Base-by-base conservation (phyloP, 495 filamentous ascomycete genomes). In the Penicillium cataractarum region DNA sequence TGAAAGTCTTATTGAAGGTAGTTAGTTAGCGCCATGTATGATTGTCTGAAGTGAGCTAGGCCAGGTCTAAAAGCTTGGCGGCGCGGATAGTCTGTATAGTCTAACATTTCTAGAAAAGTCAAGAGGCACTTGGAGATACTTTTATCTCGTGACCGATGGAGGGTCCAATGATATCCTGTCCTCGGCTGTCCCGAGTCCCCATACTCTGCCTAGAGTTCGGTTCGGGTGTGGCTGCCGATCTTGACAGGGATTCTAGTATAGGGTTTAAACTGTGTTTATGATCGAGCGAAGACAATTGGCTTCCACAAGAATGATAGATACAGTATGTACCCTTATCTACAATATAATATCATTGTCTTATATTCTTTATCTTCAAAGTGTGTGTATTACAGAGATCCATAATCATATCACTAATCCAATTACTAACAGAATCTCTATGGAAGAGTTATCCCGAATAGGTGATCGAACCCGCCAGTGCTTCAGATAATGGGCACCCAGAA, bases 31-130 rank as follows among this genome's bases (percentile, higher is more conserved):
- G n/a, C n/a, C n/a, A n/a, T n/a, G n/a, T n/a, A n/a, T n/a, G n/a
- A n/a, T n/a, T n/a, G 39, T 62, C 15, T 0, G 35, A 24, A 3
- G 66, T 40, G n/a, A 69, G 26, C 19, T 72, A n/a, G n/a, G n/a
- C n/a, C n/a, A n/a, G n/a, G n/a, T n/a, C n/a, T n/a, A n/a, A 51
- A 31, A 50, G 52, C 42, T 70, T 39, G 2, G 65, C 60, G 13
- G 53, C 67, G 12, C 57, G 39, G 4, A 33, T 33, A 33, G 32
- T 33, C 1, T 33, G 1, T 9, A 33, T 9, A 33, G 1, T 7
- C 4, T 8, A 9, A 7, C 33, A 1, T 3, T 35, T 12, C 33
- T 12, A 13, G 33, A 7, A 33, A 33, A 35, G 33, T 13, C 9
- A 35, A 33, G 10, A 33, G 31, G n/a, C n/a, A n/a, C n/a, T n/a